phyloP scores from a whole-genome alignment of 495 filamentous ascomycete species.

The Neurospora sp. region DNA sequence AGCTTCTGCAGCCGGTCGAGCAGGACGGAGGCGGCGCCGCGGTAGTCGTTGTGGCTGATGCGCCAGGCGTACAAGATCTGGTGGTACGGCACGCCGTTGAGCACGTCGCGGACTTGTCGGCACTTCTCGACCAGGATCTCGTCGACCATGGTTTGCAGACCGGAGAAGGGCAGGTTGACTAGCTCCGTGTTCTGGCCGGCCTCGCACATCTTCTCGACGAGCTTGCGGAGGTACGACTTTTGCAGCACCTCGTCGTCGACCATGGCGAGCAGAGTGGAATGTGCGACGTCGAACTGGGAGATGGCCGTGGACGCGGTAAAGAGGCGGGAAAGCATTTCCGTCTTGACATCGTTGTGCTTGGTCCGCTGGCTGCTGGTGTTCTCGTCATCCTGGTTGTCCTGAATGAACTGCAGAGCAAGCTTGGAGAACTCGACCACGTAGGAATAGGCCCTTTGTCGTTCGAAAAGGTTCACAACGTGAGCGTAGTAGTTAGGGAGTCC shows the following conservation, averaged over 20 bases:
- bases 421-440: slow-evolving; percentile 78
- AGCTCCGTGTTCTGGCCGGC: slow-evolving; percentile 56
- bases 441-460: slow-evolving; percentile 60
- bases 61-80: slow-evolving; percentile 85
- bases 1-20: slow-evolving; percentile 49
- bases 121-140: slow-evolving; percentile 58
- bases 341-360: slow-evolving; percentile 20
- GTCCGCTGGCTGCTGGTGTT: background rate
- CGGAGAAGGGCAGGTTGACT: slow-evolving; percentile 64
- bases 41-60: slow-evolving; percentile 71
- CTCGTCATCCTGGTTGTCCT: slow-evolving; percentile 30
- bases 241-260: slow-evolving; percentile 53
- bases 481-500: slow-evolving; percentile 77
- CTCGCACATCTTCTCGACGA: slow-evolving; percentile 63
- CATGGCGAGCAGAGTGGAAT: slow-evolving; percentile 63
- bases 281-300: slow-evolving; percentile 70
- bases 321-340: slow-evolving; percentile 68
- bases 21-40: slow-evolving; percentile 73
- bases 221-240: slow-evolving; percentile 47
- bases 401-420: slow-evolving; percentile 58
- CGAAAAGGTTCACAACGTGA: slow-evolving; percentile 75
- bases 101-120: slow-evolving; percentile 45
- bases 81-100: slow-evolving; percentile 53
- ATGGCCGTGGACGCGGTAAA: slow-evolving; percentile 72
- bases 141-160: slow-evolving; percentile 67